phyloP scores from a whole-genome alignment of 2,329 filamentous ascomycete genomes.

The Penicillium janthinellum region DNA sequence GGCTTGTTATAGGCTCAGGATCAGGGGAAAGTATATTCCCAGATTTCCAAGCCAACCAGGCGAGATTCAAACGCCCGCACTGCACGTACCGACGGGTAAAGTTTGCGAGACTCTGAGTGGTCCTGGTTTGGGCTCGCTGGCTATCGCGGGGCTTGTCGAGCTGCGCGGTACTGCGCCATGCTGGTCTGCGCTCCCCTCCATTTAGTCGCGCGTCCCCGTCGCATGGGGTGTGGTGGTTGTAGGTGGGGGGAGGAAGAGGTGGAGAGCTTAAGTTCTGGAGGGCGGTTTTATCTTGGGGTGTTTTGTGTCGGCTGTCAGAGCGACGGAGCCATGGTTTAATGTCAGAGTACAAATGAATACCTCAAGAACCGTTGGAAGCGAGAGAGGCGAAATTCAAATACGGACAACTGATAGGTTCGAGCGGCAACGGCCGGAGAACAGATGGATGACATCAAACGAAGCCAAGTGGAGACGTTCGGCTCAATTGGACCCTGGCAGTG shows the following conservation, averaged over 20 bases:
- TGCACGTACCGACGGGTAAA: constrained; percentile 30
- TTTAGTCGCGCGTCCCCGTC: constrained; percentile 20
- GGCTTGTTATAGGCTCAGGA: neutral
- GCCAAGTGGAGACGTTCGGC: constrained; percentile 13
- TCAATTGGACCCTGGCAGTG: neutral
- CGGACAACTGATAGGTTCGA: constrained; percentile 12
- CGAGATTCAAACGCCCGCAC: constrained; percentile 5
- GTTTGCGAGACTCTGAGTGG: constrained; percentile 22
- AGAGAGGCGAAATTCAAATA: constrained; percentile 3
- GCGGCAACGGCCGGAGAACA: constrained; percentile 26
- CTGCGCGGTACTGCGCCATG: constrained; percentile 28
- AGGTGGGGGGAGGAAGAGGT: neutral
- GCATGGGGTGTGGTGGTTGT: constrained; percentile 24
- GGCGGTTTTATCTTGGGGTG: neutral
- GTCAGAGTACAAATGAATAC: too few species aligned
- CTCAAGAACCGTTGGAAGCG: neutral
- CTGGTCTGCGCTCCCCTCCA: constrained; percentile 35
- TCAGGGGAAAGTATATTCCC: neutral
- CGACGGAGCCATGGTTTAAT: neutral
- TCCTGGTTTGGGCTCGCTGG: constrained; percentile 26
- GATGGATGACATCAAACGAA: constrained; percentile 34
- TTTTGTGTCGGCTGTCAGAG: neutral
- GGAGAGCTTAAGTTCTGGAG: neutral
- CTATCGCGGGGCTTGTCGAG: constrained; percentile 28
- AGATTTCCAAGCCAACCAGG: constrained; percentile 3